Evolutionary conservation across 1,284 basidiomycete genomes (phyloP).

Genomic region (Stereum hirsutum): DNA sequence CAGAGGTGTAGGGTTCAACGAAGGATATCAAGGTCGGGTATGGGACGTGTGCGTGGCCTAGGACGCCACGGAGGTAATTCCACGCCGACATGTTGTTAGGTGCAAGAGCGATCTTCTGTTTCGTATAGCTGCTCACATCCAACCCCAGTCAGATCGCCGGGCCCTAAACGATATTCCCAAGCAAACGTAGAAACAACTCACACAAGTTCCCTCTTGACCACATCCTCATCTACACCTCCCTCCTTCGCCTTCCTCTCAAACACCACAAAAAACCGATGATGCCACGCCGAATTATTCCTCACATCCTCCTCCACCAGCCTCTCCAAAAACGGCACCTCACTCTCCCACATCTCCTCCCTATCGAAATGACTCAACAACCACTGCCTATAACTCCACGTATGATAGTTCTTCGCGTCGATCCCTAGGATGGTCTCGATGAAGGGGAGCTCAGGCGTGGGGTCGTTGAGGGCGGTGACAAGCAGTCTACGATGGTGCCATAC

Average conservation of each 20-base stretch:
- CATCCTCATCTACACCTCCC: conserved; percentile 42
- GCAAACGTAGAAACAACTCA: conserved; percentile 27
- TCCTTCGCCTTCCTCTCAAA: conserved; percentile 64
- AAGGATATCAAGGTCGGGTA: conserved; percentile 50
- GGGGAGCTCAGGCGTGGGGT: conserved; percentile 57
- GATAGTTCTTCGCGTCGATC: conserved; percentile 87
- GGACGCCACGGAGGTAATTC: conserved; percentile 85
- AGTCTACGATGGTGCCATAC: conserved; percentile 95
- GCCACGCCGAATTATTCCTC: conserved; percentile 97
- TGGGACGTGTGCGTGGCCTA: conserved; percentile 50
- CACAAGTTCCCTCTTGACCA: conserved; percentile 62
- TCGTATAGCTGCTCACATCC: conserved; percentile 36
- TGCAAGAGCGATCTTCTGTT: conserved; percentile 75
- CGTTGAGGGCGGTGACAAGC: conserved; percentile 51
- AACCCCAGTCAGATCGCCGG: conserved; percentile 5
- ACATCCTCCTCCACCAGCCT: conserved; percentile 71
- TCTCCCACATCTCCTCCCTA: conserved; percentile 62
- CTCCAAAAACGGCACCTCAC: conserved; percentile 75
- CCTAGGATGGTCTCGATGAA: conserved; percentile 70
- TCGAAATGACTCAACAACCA: conserved; percentile 84
- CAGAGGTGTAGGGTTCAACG: conserved; percentile 52
- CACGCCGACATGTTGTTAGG: conserved; percentile 91
- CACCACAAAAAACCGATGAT: conserved; percentile 93
- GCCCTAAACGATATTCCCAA: neutral
- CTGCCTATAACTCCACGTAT: conserved; percentile 93